phyloP scores from a whole-genome alignment of 2,329 filamentous ascomycete genomes.

The Didymellaceae sp. region DNA sequence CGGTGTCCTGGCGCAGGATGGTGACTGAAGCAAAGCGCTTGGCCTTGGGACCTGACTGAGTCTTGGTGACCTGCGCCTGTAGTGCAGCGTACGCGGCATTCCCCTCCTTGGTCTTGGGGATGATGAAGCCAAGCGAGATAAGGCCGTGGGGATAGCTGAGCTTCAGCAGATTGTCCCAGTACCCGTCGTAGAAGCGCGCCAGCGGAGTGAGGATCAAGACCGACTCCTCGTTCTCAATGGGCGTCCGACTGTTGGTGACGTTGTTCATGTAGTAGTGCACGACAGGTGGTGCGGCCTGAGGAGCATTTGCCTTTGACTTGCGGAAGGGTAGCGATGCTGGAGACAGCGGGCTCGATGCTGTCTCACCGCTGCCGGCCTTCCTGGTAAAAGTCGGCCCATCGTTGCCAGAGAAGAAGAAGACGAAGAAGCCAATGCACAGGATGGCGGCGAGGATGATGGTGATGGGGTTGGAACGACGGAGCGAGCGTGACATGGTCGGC shows the following conservation, averaged over 20 bases:
- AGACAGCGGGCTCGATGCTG: conserved; percentile 73
- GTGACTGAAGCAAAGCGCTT: conserved; percentile 90
- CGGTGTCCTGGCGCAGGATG: conserved; percentile 94
- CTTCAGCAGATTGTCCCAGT: conserved; percentile 91
- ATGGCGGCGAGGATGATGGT: conserved; percentile 75
- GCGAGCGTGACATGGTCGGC: conserved; percentile 65
- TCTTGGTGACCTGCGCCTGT: conserved; percentile 83
- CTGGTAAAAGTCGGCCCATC: conserved; percentile 56
- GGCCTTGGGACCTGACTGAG: conserved; percentile 80
- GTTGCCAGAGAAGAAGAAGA: conserved; percentile 70
- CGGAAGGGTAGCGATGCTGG: conserved; percentile 77
- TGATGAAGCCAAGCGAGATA: conserved; percentile 94
- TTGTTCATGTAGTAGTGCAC: conserved; percentile 95
- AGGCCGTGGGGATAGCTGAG: conserved; percentile 91
- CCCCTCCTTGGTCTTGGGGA: conserved; percentile 91
- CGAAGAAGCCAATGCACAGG: conserved; percentile 68
- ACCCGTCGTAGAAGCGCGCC: conserved; percentile 88
- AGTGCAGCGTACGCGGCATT: conserved; percentile 83
- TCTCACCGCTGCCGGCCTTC: conserved; percentile 57
- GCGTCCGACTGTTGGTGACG: conserved; percentile 79
- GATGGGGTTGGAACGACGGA: conserved; percentile 80
- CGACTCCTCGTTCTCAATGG: conserved; percentile 80
- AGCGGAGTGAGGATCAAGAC: conserved; percentile 92
- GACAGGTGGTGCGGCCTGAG: conserved; percentile 77
- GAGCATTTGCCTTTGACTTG: conserved; percentile 64